Base-by-base conservation (phyloP, 2,329 filamentous ascomycete species). In the Alternaria sp. region DNA sequence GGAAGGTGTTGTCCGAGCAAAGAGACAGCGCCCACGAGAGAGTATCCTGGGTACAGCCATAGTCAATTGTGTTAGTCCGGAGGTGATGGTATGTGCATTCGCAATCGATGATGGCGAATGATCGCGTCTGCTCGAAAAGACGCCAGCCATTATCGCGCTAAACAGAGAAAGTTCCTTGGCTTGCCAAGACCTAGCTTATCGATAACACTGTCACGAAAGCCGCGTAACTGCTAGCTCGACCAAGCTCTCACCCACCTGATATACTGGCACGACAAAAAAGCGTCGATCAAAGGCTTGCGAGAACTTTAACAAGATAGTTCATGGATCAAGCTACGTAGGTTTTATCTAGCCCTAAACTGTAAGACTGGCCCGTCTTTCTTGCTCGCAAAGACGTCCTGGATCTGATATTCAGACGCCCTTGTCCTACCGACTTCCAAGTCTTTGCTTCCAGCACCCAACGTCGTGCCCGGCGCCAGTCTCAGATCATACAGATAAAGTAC, bases 331-430 rank as follows among this genome's bases (percentile, higher is more conserved):
- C 36, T 55, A 65, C 12, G 17, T 23, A 17, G 36, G 3, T 0
- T 6, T 40, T n/a, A 40, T 61, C 71, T 71, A 15, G 70, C 63
- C 49, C 74, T 68, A 56, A 83, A 82, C 80, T 92, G 87, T 60
- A 93, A 82, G 80, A 91, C 84, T 1, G 89, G 88, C 0, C 91
- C 91, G 72, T 91, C 86, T 82, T 93, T 93, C 70, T 86, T 82
- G 70, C 89, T 91, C 30, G 91, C 92, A 78, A 93, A 93, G 17
- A 87, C 90, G 75, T 93, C 91, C 55, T 86, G 80, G 60, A 93
- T 81, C 82, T 92, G 90, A 77, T 89, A 92, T 83, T 93, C 91
- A 1, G 61, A 74, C 30, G 64, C 50, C 60, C 76, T 74, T 45
- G 69, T 73, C 61, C 78, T 73, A 5, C 77, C 77, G 46, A 68